phyloP scores from a whole-genome alignment of 352 stramenopile species.

The Pythium angustatum region DNA sequence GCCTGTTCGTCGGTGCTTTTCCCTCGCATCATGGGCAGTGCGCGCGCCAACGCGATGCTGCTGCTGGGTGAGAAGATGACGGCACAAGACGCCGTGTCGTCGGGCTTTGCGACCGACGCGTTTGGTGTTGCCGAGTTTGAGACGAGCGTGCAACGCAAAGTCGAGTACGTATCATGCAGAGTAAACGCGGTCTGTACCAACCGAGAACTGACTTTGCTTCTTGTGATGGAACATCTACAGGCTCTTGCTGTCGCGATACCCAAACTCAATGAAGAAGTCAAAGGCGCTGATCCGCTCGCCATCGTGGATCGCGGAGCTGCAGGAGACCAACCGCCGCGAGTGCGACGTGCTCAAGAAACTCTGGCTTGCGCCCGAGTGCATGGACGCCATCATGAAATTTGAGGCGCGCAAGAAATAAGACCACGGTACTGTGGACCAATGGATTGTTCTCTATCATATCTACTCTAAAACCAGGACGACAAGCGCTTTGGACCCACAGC shows the following conservation, averaged over 20 bases:
- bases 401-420: constrained; percentile 57
- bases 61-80: constrained; percentile 85
- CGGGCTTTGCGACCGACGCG: constrained; percentile 51
- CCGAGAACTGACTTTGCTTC: not conserved
- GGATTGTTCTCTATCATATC: not conserved
- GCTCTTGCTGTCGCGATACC: constrained; percentile 62
- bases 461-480: constrained; percentile 33
- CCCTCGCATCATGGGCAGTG: constrained; percentile 78
- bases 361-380: constrained; percentile 69
- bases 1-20: constrained; percentile 90
- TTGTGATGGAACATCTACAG: constrained; percentile 17
- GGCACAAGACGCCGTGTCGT: constrained; percentile 49
- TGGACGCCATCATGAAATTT: constrained; percentile 81
- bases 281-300: constrained; percentile 64
- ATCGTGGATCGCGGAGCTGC: constrained; percentile 47
- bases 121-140: constrained; percentile 73
- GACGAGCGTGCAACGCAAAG: constrained; percentile 47
- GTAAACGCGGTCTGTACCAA: not conserved
- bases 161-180: constrained; percentile 46
- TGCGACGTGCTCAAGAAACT: constrained; percentile 72
- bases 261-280: constrained; percentile 60
- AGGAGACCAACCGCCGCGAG: constrained; percentile 56
- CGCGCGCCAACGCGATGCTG: constrained; percentile 88
- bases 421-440: not conserved
- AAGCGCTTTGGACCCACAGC: constrained; percentile 17